Evolutionary conservation across 371 early-diverging fungal genomes (phyloP).

Genomic region (Coemansia sp.): DNA sequence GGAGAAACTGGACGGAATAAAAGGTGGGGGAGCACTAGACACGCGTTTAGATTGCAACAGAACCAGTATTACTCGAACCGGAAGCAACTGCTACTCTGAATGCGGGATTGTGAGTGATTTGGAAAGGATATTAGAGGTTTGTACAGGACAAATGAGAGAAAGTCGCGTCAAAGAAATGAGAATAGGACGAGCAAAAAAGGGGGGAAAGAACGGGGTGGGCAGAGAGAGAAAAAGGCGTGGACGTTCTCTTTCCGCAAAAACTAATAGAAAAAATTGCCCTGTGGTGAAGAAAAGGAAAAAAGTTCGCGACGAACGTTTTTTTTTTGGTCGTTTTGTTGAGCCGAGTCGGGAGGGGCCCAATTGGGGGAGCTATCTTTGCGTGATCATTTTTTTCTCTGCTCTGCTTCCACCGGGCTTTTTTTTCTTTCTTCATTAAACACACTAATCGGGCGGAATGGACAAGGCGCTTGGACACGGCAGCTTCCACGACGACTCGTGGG

Average conservation of each 20-base stretch:
- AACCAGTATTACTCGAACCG: too few species aligned
- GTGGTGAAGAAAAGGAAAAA: too few species aligned
- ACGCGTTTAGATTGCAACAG: too few species aligned
- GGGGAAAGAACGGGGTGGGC: neutral
- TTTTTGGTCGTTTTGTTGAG: neutral
- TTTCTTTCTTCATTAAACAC: neutral
- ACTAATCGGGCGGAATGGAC: constrained; percentile 17
- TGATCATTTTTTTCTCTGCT: neutral
- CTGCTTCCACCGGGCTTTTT: neutral
- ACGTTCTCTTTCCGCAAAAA: too few species aligned
- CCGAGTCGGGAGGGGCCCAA: neutral
- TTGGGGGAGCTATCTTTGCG: neutral
- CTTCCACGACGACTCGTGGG: constrained; percentile 42
- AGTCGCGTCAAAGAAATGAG: neutral
- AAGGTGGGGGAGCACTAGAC: too few species aligned
- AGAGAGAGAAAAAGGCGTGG: neutral
- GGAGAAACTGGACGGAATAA: neutral
- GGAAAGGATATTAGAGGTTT: too few species aligned
- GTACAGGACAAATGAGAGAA: neutral
- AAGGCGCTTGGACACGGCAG: constrained; percentile 24
- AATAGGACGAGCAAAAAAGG: neutral
- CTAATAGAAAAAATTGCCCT: neutral
- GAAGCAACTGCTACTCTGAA: neutral
- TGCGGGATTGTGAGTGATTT: neutral
- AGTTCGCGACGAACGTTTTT: too few species aligned